Evolutionary conservation across 2,329 filamentous ascomycete genomes (phyloP), one percentile per base, ranked within the genome.

Genomic region (Penicillium sp.): DNA sequence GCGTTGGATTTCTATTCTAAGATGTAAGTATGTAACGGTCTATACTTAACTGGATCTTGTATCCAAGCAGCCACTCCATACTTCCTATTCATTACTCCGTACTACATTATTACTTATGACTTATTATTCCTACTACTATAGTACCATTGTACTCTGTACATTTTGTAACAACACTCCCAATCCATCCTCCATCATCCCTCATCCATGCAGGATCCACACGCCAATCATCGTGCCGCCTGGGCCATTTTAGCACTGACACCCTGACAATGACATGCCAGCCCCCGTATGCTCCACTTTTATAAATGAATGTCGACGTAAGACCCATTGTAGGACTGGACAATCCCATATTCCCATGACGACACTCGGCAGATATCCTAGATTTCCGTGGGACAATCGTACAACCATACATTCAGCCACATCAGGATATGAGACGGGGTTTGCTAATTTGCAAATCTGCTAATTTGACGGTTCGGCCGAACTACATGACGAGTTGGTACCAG

Each of bases 231-330:
- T 51, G 47, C 47, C 28, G 47, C 28, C n/a, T 17, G 47, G 47
- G 47, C 17, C 47, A 35, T 5, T 19, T 35, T 49, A 26, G 45
- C 45, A 30, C 15, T 35, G 47, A 33, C 49, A 15, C 28, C 30
- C 12, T 33, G 30, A 33, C 30, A 33, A 9, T 47, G 44, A n/a
- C 44, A 47, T 15, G 35, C 35, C 49, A 51, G 49, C 49, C 49
- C n/a, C 28, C 30, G 30, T 33, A 26, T 26, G 49, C 38, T 55
- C 67, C 67, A 65, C 66, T 62, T 64, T 66, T 68, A 68, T 70
- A 70, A 53, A 70, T 70, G 66, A 70, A 69, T 40, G 56, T 59
- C 58, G 68, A 70, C 67, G 68, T 68, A 65, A 65, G 62, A 63
- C 53, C 45, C 33, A 13, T 30, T 28, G 24, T 26, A 12, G 19